These are phyloP conservation scores for Dothistroma septosporum DNA, from an alignment of 2,329 filamentous ascomycete genomes.

Conservation along the genomic window DNA sequence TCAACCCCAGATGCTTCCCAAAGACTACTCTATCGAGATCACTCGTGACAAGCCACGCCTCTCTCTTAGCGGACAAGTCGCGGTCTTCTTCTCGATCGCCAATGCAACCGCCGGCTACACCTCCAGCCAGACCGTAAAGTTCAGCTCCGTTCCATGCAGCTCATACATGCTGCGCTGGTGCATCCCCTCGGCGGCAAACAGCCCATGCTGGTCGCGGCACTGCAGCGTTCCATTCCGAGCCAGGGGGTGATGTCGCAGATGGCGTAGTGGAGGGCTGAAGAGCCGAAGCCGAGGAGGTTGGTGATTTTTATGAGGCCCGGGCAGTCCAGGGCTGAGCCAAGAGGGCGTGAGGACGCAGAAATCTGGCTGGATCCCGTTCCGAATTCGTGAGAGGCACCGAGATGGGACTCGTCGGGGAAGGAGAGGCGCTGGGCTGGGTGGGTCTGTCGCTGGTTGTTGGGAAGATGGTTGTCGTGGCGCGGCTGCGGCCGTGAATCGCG, in stretches of 20 bases:
- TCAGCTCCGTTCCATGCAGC: conserved; percentile 19
- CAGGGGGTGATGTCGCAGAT: conserved; percentile 66
- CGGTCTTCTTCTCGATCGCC: conserved; percentile 14
- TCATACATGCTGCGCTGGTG: conserved; percentile 56
- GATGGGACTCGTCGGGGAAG: conserved; percentile 57
- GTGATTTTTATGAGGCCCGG: conserved; percentile 64
- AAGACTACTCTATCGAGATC: conserved; percentile 17
- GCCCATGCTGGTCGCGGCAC: conserved; percentile 70
- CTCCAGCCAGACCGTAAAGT: conserved; percentile 9
- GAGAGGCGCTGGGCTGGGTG: conserved; percentile 46
- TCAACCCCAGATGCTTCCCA: conserved; percentile 14
- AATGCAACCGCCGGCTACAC: conserved; percentile 16
- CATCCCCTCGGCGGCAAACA: conserved; percentile 63
- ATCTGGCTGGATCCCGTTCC: conserved; percentile 63
- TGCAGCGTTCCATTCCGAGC: conserved; percentile 77
- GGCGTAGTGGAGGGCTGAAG: conserved; percentile 61
- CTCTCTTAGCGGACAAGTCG: conserved; percentile 10
- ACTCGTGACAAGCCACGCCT: conserved; percentile 9
- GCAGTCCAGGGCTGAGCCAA: conserved; percentile 54
- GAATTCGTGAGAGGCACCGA: conserved; percentile 62
- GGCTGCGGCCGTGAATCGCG: conserved; percentile 55
- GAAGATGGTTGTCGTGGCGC: conserved; percentile 51
- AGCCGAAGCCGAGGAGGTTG: conserved; percentile 56
- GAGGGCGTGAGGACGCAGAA: conserved; percentile 62
- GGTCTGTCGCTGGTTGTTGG: conserved; percentile 44